These are phyloP conservation scores for Nemania bipapillata DNA, from an alignment of 2,329 filamentous ascomycete species.

Conservation along the genomic window DNA sequence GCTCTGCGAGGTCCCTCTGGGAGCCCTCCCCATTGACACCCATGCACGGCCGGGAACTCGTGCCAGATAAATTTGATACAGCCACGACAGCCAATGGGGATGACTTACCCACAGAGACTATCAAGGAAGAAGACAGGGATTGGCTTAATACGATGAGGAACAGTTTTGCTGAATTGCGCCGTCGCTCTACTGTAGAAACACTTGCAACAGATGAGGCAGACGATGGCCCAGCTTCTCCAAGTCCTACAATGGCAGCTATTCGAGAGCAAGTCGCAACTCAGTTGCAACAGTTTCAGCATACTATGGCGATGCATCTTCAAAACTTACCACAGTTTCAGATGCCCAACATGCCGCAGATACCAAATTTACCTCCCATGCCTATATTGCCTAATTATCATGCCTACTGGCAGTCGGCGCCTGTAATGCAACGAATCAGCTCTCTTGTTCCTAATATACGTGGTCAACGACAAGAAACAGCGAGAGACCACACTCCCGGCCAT, in stretches of 20 bases:
- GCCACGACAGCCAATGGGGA: slow-evolving; percentile 53
- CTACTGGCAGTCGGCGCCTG: slow-evolving; percentile 67
- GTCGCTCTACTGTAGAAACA: slow-evolving; percentile 39
- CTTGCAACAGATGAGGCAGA: slow-evolving; percentile 49
- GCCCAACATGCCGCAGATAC: slow-evolving; percentile 73
- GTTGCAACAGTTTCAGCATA: slow-evolving; percentile 80
- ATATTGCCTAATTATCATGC: slow-evolving; percentile 77
- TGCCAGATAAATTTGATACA: slow-evolving; percentile 57
- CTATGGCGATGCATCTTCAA: slow-evolving; percentile 72
- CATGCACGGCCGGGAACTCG: slow-evolving; percentile 52
- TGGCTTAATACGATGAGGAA: slow-evolving; percentile 55
- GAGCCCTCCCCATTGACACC: slow-evolving; percentile 60
- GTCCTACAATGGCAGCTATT: slow-evolving; percentile 74
- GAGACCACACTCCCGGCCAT: slow-evolving; percentile 56
- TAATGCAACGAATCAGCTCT: slow-evolving; percentile 77
- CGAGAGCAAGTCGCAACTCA: slow-evolving; percentile 79
- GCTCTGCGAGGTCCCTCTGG: slow-evolving; percentile 74
- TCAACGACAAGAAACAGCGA: slow-evolving; percentile 61
- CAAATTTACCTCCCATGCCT: slow-evolving; percentile 66
- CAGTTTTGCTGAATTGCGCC: slow-evolving; percentile 43
- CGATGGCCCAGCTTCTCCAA: slow-evolving; percentile 62
- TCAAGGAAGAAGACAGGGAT: slow-evolving; percentile 55
- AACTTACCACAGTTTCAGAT: slow-evolving; percentile 71
- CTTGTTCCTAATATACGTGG: slow-evolving; percentile 73
- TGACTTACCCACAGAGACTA: slow-evolving; percentile 53